Conservation (phyloP, 257 asterid genomes). For the Scutellaria galericulata region DNA sequence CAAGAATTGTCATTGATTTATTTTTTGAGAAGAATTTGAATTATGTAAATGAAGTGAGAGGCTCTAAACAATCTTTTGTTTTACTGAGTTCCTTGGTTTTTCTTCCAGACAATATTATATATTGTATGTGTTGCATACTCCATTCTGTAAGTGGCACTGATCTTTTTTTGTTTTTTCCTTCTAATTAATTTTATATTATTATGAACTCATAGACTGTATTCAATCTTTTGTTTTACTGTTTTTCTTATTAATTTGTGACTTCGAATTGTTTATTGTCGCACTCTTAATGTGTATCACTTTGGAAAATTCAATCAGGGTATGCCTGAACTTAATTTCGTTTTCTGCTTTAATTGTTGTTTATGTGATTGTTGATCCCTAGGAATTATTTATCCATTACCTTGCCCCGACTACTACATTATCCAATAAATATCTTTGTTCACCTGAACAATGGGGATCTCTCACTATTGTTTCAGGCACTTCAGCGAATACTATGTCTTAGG, state of each 20-base stretch:
- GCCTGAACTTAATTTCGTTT: background rate
- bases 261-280: background rate
- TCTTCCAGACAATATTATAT: background rate
- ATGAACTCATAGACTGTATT: constrained; percentile 1
- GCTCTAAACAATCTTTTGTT: background rate
- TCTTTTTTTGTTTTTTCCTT: background rate
- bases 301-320: constrained; percentile 7
- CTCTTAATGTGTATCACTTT: background rate
- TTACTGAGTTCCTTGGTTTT: background rate
- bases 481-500: constrained; percentile 73
- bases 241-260: constrained; percentile 21
- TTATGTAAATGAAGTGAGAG: background rate
- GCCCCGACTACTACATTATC: background rate
- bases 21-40: background rate
- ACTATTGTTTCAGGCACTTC: constrained; percentile 65
- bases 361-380: constrained; percentile 17
- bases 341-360: background rate
- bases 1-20: background rate
- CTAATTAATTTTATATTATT: background rate
- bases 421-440: constrained; percentile 14
- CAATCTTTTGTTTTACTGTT: background rate
- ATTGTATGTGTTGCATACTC: background rate
- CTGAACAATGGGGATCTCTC: constrained; percentile 26
- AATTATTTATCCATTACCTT: background rate
- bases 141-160: background rate